Evolutionary conservation across 2,329 filamentous ascomycete species (phyloP).

Genomic region (Pseudopyricularia cyperi): DNA sequence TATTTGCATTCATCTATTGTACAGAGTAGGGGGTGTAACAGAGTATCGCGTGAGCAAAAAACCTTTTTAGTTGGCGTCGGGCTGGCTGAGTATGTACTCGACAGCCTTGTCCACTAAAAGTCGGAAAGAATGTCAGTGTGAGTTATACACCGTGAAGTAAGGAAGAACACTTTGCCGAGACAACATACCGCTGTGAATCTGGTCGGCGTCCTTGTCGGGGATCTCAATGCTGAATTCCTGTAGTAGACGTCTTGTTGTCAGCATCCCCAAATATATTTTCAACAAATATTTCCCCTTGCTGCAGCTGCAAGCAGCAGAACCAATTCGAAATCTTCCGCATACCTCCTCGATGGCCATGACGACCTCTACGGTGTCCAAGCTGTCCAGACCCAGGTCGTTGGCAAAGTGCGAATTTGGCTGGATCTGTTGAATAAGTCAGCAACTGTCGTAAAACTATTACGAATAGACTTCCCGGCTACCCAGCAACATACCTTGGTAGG

Average conservation of each 20-base stretch:
- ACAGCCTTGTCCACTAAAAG: constrained; percentile 78
- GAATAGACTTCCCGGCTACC: neutral
- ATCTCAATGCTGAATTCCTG: constrained; percentile 80
- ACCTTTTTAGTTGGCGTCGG: constrained; percentile 59
- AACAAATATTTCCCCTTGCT: neutral
- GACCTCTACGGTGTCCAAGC: constrained; percentile 69
- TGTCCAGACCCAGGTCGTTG: constrained; percentile 11
- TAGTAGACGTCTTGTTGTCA: neutral
- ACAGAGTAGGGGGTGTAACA: constrained; percentile 3
- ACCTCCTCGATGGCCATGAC: constrained; percentile 99
- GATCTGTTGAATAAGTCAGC: constrained; percentile 42
- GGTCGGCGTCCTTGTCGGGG: constrained; percentile 90
- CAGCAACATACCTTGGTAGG: constrained; percentile 42
- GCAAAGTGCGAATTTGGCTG: constrained; percentile 62
- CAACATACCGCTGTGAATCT: constrained; percentile 78
- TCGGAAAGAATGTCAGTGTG: constrained; percentile 4
- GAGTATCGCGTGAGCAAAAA: neutral
- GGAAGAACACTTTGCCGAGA: neutral
- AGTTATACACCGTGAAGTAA: neutral
- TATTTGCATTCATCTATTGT: constrained; percentile 6
- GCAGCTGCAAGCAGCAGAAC: neutral
- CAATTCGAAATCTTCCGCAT: constrained; percentile 10
- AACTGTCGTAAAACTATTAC: neutral
- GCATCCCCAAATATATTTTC: constrained; percentile 5
- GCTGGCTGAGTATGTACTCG: constrained; percentile 85